Evolutionary conservation across 1,284 basidiomycete species (phyloP).

Genomic region (Ceratobasidium sp.): DNA sequence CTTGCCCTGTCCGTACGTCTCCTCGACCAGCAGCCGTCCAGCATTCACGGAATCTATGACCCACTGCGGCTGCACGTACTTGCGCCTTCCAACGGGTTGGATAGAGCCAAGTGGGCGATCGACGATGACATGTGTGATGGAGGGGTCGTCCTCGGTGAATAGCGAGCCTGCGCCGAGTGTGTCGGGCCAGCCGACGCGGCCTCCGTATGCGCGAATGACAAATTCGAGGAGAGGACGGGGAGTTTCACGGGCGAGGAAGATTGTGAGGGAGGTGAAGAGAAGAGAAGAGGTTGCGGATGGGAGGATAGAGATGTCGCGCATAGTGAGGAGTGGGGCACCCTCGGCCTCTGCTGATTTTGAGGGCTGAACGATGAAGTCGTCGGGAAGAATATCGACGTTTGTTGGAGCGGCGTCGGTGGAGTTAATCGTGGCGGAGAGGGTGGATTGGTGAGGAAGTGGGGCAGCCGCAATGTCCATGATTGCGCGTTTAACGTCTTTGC

Average conservation of each 20-base stretch:
- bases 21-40: constrained; percentile 85
- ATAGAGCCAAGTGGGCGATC: constrained; percentile 75
- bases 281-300: constrained; percentile 64
- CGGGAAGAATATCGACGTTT: constrained; percentile 56
- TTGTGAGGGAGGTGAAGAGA: constrained; percentile 88
- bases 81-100: constrained; percentile 64
- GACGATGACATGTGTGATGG: constrained; percentile 96
- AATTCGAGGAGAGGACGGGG: constrained; percentile 96
- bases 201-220: constrained; percentile 90
- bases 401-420: constrained; percentile 1
- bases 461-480: constrained; percentile 68
- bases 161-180: constrained; percentile 88
- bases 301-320: constrained; percentile 74
- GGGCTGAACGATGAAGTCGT: constrained; percentile 75
- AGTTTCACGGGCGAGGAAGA: constrained; percentile 95
- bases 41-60: constrained; percentile 95
- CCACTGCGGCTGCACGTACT: constrained; percentile 98
- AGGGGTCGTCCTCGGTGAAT: constrained; percentile 74
- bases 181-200: constrained; percentile 88
- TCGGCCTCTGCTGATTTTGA: constrained; percentile 66
- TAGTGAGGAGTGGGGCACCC: constrained; percentile 74
- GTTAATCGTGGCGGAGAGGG: constrained; percentile 50
- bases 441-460: constrained; percentile 50
- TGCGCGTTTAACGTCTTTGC: constrained; percentile 53
- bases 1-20: constrained; percentile 86